These are phyloP conservation scores for Aspergillus jensenii DNA, from an alignment of 2,329 filamentous ascomycete species.

Conservation along the genomic window DNA sequence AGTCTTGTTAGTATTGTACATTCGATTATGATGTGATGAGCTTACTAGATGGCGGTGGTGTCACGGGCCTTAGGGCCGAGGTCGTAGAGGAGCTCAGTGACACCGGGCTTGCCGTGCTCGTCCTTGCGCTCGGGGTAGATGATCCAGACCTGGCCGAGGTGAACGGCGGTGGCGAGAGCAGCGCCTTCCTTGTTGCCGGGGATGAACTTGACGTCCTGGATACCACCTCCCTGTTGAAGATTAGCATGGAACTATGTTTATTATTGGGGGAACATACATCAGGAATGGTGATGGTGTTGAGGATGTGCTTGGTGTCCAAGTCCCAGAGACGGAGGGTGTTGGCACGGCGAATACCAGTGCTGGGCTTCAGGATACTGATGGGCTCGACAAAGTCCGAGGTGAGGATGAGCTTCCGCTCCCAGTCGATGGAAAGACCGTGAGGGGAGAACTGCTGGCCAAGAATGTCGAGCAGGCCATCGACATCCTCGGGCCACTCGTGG, in stretches of 20 bases:
- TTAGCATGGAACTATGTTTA: neutral
- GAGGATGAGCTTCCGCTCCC: constrained; percentile 56
- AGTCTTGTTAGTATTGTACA: neutral
- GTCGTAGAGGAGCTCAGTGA: constrained; percentile 54
- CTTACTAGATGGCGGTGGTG: constrained; percentile 57
- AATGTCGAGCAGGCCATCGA: constrained; percentile 55
- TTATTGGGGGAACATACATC: constrained; percentile 34
- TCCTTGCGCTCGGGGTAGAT: constrained; percentile 63
- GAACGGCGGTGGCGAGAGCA: constrained; percentile 61
- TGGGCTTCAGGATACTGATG: constrained; percentile 61
- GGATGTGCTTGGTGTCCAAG: constrained; percentile 52
- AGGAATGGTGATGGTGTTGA: constrained; percentile 62
- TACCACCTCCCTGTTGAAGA: constrained; percentile 43
- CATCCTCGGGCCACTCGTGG: constrained; percentile 62
- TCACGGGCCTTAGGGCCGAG: constrained; percentile 57
- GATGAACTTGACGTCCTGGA: constrained; percentile 62
- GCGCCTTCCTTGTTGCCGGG: constrained; percentile 59
- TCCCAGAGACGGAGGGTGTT: constrained; percentile 63
- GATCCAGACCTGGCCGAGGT: constrained; percentile 62
- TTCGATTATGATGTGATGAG: neutral
- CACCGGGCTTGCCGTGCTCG: constrained; percentile 56
- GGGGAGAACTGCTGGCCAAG: constrained; percentile 62
- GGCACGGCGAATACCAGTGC: constrained; percentile 53
- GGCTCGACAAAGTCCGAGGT: constrained; percentile 66
- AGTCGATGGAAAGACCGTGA: constrained; percentile 61